A percentile compares a stretch with the other conserved stretches of the same genome.
These are phyloP conservation scores for Curvularia lunata DNA, from an alignment of 2,329 filamentous ascomycete species.

Conservation along the genomic window DNA sequence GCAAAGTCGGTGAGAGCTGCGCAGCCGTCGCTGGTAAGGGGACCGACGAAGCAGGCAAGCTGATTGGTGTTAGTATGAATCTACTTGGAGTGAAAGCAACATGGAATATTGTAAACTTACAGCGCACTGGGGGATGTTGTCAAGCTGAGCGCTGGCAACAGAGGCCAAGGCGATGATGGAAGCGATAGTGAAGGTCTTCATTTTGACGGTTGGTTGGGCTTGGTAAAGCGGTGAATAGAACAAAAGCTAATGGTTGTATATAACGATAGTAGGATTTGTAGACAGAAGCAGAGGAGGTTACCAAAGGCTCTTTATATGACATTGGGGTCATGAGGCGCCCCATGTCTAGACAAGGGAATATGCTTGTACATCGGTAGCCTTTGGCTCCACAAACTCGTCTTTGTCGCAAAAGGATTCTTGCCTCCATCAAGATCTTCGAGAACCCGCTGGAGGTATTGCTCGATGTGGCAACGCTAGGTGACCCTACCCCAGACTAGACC, in stretches of 20 bases:
- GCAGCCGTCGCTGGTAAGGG: conserved; percentile 55
- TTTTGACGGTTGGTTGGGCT: conserved; percentile 33
- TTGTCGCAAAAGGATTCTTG: conserved; percentile 31
- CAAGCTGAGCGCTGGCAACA: conserved; percentile 55
- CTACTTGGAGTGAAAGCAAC: neutral
- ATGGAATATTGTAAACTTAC: conserved; percentile 42
- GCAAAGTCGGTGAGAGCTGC: conserved; percentile 55
- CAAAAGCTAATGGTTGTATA: conserved; percentile 21
- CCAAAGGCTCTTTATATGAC: conserved; percentile 29
- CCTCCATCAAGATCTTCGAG: conserved; percentile 20
- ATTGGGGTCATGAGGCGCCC: conserved; percentile 16
- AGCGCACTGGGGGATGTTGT: conserved; percentile 55
- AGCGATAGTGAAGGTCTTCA: conserved; percentile 49
- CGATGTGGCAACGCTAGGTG: conserved; percentile 17
- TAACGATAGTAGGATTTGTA: conserved; percentile 23
- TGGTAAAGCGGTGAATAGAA: conserved; percentile 19
- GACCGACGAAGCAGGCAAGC: conserved; percentile 55
- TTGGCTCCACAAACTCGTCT: conserved; percentile 17
- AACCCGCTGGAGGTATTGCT: conserved; percentile 23
- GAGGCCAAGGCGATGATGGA: conserved; percentile 52
- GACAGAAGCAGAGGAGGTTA: conserved; percentile 7
- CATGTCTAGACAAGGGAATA: conserved; percentile 14
- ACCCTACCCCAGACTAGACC: conserved; percentile 16
- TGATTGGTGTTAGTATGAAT: conserved; percentile 36
- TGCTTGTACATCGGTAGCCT: conserved; percentile 18